Evolutionary conservation across 768 basidiomycete genomes (phyloP), one percentile per base, ranked within the genome.

Genomic region (Boletus sp.): DNA sequence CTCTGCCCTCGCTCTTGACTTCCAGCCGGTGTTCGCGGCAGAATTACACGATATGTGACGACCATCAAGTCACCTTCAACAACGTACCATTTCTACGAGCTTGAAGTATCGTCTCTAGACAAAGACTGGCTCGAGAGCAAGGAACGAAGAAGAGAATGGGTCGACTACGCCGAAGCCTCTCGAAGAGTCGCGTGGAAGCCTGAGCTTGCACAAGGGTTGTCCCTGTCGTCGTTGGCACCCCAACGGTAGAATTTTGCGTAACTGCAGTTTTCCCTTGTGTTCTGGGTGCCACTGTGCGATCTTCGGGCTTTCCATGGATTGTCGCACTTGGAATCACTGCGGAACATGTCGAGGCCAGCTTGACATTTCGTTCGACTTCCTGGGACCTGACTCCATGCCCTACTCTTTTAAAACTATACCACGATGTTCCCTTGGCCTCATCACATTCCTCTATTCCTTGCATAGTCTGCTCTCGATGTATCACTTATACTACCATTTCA

Each of bases 1-100:
- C 61, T 44, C 68, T 67, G 61, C 64, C 62, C 58, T 56, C 59
- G 64, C 61, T 62, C 58, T 65, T 69, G 35, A 62, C 59, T 62
- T 66, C 47, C 66, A 93, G 91, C 91, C 70, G 91, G 91, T 72
- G 88, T 91, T 66, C 89, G 87, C 64, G 91, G 91, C 74, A 86
- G 77, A 58, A 88, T 93, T 62, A 90, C 87, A 63, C 86, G 90
- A 65, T 92, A 81, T 74, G 87, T 93, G 47, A 87, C 83, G 50
- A 93, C 91, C 44, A 88, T 90, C 71, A 82, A 85, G 56, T 82
- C 87, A 39, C 82, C 86, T 34, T 82, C 89, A 48, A 81, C 87
- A 50, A 93, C 84, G 37, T 93, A 92, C 74, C 91, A 93, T 73
- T 92, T 93, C 61, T 93, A 88, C 74, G 91, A 93, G 71, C 81